phyloP scores from a whole-genome alignment of 176 grass and related monocot genomes.

The Dactylis glomerata region DNA sequence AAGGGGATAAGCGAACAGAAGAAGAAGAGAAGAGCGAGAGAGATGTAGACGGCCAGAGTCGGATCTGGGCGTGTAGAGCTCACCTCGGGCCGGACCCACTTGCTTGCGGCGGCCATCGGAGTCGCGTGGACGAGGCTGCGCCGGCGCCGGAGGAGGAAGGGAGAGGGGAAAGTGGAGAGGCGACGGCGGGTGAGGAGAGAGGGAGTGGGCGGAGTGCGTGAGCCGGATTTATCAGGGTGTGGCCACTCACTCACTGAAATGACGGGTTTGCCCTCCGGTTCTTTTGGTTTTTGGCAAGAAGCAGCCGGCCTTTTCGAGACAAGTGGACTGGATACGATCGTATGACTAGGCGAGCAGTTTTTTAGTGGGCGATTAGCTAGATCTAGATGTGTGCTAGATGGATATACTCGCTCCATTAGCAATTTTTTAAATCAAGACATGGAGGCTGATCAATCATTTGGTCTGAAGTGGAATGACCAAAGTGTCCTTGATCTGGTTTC shows the following conservation, averaged over 20 bases:
- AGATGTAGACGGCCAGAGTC: not conserved
- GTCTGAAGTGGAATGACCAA: too few relatives aligned
- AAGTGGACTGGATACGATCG: not conserved
- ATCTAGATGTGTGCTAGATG: too few relatives aligned
- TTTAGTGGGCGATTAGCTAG: too few relatives aligned
- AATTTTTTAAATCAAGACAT: too few relatives aligned
- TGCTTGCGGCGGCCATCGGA: slow-evolving; percentile 61
- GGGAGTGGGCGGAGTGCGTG: not conserved
- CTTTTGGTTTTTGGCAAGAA: not conserved
- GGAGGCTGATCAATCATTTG: too few relatives aligned
- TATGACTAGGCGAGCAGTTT: not conserved
- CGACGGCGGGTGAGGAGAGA: slow-evolving; percentile 18
- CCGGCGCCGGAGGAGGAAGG: not conserved
- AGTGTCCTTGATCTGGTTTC: too few relatives aligned
- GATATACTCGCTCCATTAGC: too few relatives aligned
- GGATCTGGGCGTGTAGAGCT: not conserved
- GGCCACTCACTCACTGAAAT: not conserved
- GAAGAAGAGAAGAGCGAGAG: not conserved
- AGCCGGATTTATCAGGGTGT: slow-evolving; percentile 21
- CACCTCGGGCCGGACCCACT: slow-evolving; percentile 85
- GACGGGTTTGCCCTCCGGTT: slow-evolving; percentile 34
- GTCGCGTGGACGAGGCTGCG: slow-evolving; percentile 3
- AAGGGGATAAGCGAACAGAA: not conserved
- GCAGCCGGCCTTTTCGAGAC: not conserved
- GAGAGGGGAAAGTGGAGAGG: slow-evolving; percentile 13